Evolutionary conservation across 1,284 basidiomycete species (phyloP), one percentile per base, ranked within the genome.

Genomic region (Tausonia pullulans): DNA sequence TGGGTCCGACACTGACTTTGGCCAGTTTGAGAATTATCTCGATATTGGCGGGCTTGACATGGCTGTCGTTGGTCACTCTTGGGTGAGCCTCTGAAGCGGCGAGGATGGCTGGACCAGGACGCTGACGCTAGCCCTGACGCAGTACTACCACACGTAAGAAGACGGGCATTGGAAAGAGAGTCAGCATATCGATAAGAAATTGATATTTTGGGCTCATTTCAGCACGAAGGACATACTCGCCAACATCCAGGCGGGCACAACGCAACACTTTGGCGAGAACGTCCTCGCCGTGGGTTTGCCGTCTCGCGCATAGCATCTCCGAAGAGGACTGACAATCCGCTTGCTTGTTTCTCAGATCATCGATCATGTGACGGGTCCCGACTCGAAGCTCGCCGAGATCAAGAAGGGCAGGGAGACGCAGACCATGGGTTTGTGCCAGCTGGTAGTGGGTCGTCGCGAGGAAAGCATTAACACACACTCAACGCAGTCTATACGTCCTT

Each of bases 241-340:
- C 69, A 85, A 92, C 71, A 87, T 95, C 58, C 79, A 91, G 73
- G 78, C 83, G 3, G 90, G 91, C 41, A 87, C 88, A 5, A 84
- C 86, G 3, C 78, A 94, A 80, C 90, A 98, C 78, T 96, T 98
- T 85, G 92, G 84, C 39, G 88, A 91, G 68, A 98, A 97, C 71
- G 82, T 87, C 1, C 82, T 96, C 14, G 89, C 89, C 0, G 83
- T 98, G 55, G 45, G 55, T 41, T 52, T 8, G 43, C 16, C 49
- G 9, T 7, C 14, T 48, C 44, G 9, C 44, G 39, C 48, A 14
- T 43, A 16, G 40, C n/a, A 14, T 46, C 13, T 48, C 44, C 13
- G 48, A 49, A 8, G 41, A 57, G 27, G 58, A 60, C 27, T 46
- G 14, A 27, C 27, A 46, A 50, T 39, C 58, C 27, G 4, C 4